Base-by-base conservation (phyloP, 805 yeast genomes). In the Suhomyces vadensis region DNA sequence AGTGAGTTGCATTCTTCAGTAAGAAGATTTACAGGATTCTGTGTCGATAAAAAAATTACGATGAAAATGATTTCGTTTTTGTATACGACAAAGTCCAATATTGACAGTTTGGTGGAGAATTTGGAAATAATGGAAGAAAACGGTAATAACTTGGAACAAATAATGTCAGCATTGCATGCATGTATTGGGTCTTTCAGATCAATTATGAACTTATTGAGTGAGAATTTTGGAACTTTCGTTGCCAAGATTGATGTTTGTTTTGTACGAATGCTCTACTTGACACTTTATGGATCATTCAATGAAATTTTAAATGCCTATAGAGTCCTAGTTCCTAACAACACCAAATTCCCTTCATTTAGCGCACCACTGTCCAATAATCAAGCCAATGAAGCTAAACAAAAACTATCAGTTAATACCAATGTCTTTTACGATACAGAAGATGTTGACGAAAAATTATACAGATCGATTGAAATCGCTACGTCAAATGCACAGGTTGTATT, bases 401-500 rank as follows among this genome's bases (percentile, higher is more conserved):
- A 53, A 37, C 47, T 61, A 19, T 42, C 61, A 5, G 48, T 58
- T 33, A 61, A 55, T 39, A 57, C 66, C 2, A 49, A 50, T 20
- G 24, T 46, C 2, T 39, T 48, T 35, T 44, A 44, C 37, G 73
- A 66, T 36, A 67, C 65, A 21, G 71, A 73, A 11, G 84, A 79
- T 24, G 76, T 81, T 22, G 95, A 87, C 57, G 80, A 77, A 35
- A 83, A 81, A 52, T 65, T 87, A 40, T 85, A 84, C 54, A 79
- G 78, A 25, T 78, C 87, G 14, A 72, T 87, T 33, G 77, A 73
- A 22, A 69, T 73, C 13, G 89, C 91, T 1, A 77, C 86, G 2
- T 60, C 73, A 11, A 77, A 85, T 42, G 91, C 96, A 1, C 86
- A 81, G 53, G 78, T 78, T n/a, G 95, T 88, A 2, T 83, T 85